These are phyloP conservation scores for Polytrichum commune DNA, from an alignment of 225 moss, liverwort and hornwort genomes.

Conservation along the genomic window DNA sequence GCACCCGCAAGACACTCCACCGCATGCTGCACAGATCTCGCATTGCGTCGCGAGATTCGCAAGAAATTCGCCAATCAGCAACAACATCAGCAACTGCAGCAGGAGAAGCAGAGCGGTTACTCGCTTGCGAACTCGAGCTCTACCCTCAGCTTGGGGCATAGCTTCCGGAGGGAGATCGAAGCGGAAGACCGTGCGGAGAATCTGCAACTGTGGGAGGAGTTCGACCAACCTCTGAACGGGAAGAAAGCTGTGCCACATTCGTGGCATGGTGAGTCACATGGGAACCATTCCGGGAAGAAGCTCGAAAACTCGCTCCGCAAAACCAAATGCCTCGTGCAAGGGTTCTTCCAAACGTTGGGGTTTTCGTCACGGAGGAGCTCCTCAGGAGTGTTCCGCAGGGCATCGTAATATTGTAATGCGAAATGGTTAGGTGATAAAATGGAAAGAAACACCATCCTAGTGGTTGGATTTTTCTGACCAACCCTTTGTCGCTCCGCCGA, in stretches of 20 bases:
- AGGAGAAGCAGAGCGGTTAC: background rate
- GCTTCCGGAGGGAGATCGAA: conserved; percentile 34
- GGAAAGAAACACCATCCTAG: too few species aligned
- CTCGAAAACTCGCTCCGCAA: conserved; percentile 27
- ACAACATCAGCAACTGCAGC: background rate
- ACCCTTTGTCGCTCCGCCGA: too few species aligned
- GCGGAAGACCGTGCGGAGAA: conserved; percentile 33
- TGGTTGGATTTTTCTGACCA: too few species aligned
- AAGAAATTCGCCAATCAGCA: conserved; percentile 16
- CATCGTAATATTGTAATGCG: too few species aligned
- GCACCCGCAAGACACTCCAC: conserved; percentile 34
- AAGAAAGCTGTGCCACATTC: conserved; percentile 17
- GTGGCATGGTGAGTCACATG: conserved; percentile 24
- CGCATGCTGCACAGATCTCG: conserved; percentile 34
- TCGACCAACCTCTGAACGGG: background rate
- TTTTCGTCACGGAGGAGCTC: conserved; percentile 7
- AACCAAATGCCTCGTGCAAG: conserved; percentile 13
- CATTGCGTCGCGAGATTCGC: conserved; percentile 34
- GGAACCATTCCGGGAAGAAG: background rate
- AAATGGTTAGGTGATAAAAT: too few species aligned
- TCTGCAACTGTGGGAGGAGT: conserved; percentile 45
- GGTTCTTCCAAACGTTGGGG: conserved; percentile 13
- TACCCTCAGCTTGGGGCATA: conserved; percentile 29
- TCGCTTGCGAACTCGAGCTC: background rate
- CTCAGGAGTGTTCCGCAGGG: too few species aligned